phyloP scores from a whole-genome alignment of 2,329 filamentous ascomycete species.

The Trichoderma atroviride region DNA sequence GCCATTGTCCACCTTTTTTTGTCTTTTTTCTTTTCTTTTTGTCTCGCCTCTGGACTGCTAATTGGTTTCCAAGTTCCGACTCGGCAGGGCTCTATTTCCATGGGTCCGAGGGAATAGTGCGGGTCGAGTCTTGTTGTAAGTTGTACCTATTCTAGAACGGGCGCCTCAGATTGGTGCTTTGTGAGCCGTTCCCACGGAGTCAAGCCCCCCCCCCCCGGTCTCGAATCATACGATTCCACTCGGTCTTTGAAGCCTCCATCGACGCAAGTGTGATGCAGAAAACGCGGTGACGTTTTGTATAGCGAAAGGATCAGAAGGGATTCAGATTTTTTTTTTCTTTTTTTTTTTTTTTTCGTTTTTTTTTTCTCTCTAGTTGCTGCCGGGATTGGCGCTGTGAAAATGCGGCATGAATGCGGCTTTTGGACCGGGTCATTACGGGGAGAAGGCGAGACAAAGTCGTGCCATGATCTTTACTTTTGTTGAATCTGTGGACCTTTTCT shows the following conservation, averaged over 20 bases:
- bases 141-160: constrained; percentile 3
- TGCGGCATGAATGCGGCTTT: constrained; percentile 16
- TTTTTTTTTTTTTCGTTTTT: not conserved
- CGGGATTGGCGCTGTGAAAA: not conserved
- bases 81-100: not conserved
- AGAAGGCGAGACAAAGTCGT: not conserved
- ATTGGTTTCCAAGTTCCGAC: not conserved
- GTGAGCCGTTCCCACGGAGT: not conserved
- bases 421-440: constrained; percentile 3
- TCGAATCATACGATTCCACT: constrained; percentile 20
- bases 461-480: not conserved
- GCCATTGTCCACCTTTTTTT: constrained; percentile 4
- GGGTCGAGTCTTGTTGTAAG: not conserved
- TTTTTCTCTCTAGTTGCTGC: not conserved
- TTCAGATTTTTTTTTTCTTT: not conserved
- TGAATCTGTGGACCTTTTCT: not conserved
- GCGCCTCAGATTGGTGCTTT: not conserved
- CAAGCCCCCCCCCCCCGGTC: constrained; percentile 11
- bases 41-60: not conserved
- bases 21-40: not conserved
- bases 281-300: constrained; percentile 12
- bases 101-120: not conserved
- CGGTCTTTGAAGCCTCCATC: not conserved
- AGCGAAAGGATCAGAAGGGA: not conserved
- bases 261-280: not conserved